Base-by-base conservation (phyloP, 2,329 filamentous ascomycete genomes). In the Aspergillus clavatus region DNA sequence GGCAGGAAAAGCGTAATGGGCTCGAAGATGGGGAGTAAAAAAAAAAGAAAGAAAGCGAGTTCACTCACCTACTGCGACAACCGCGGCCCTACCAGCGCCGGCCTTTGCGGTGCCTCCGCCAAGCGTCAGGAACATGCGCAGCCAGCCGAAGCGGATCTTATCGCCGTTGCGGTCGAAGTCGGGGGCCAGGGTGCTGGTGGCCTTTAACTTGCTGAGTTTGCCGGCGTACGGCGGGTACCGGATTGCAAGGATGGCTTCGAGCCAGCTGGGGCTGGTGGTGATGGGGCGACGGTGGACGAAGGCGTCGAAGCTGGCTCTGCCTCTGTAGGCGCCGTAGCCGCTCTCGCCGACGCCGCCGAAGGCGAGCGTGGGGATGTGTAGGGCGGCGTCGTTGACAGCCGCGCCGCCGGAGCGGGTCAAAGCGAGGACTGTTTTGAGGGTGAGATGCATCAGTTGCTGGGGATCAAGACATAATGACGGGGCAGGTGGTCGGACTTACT, bases 291-390 rank as follows among this genome's bases (percentile, higher is more conserved):
- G 76, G 58, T 84, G 81, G 1, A 78, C 78, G 60, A 83, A 84
- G 55, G 72, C 72, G 40, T 84, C 81, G 62, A 83, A 83, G 33
- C 69, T 73, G n/a, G 84, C 76, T 60, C 82, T 82, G 48, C 89
- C 89, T 56, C 86, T 82, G 73, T 94, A 94, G 23, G 80, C 73
- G 50, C 89, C 89, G 50, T 78, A 77, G 43, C 89, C 89, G 36
- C 83, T 88, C 55, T 85, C 79, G 52, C 89, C 89, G 6, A 95
- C 84, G 57, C 89, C 89, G 52, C 89, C 89, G 63, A 95, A 95
- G 28, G 85, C 75, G 2, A 93, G 72, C 2, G 83, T 87, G 24
- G 80, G 78, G 51, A 93, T 78, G 18, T 89, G 86, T 71, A 85
- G 83, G 65, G 81, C 85, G 43, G 80, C 77, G 62, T 75, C 72